Base-by-base conservation (phyloP, 2,329 filamentous ascomycete genomes). In the Exophiala aquamarina region DNA sequence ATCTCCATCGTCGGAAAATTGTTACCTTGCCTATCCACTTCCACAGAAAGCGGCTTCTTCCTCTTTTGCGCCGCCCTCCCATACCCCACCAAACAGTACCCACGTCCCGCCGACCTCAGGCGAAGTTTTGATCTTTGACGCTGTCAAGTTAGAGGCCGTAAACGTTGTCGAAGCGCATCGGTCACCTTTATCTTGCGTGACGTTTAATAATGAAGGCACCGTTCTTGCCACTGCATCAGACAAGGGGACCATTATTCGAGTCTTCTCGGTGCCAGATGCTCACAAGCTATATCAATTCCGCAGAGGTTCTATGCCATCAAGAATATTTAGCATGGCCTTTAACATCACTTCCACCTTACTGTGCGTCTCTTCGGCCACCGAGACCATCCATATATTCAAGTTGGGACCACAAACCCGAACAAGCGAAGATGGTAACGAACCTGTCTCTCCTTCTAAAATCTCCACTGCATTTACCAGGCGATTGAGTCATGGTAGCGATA, bases 311-410 rank as follows among this genome's bases (percentile, higher is more conserved):
- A 96, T 96, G 68, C 93, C 93, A 0, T 91, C 91, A 2, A 86
- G 89, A 32, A 98, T 98, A 59, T 96, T 91, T 71, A 95, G 90
- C 79, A 96, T 98, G 90, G 95, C 91, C 1, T 98, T 98, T 72
- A 98, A 98, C 67, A 84, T 90, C 40, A 90, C 87, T 49, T 95
- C 91, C 2, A 95, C 91, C 1, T 76, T 98, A 9, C 80, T 98
- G 28, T 96, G 91, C 62, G 91, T 98, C 32, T 97, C 93, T 4
- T 97, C 92, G 3, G 91, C 90, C 1, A 95, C 91, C 1, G 93
- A 98, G 62, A 98, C 93, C 0, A 86, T 98, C 8, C 93, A 98
- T 66, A 90, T 98, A 41, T 98, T 98, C 73, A 89, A 91, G 44
- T 77, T 98, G 15, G 75, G 74, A 19, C 65, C 66, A 4, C 51